Conservation (phyloP, 2,329 filamentous ascomycete genomes). For the Pseudodiploospora longispora region DNA sequence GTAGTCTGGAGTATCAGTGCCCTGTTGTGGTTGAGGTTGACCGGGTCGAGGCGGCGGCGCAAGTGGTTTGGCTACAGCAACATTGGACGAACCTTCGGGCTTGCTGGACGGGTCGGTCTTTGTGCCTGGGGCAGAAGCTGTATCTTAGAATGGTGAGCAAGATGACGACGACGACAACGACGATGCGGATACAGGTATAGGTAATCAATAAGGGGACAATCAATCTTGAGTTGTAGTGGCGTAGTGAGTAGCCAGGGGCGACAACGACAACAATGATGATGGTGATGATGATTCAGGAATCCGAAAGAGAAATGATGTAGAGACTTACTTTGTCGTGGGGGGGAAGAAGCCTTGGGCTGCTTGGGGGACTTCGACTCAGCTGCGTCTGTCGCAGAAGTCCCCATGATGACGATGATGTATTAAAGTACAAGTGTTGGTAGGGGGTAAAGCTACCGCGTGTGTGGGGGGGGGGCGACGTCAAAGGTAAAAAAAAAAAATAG, state of each 20-base stretch:
- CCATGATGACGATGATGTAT: slow-evolving; percentile 44
- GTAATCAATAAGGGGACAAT: not conserved
- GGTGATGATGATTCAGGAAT: slow-evolving; percentile 12
- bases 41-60: slow-evolving; percentile 62
- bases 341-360: slow-evolving; percentile 31
- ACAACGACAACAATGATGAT: slow-evolving; percentile 10
- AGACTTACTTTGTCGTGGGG: slow-evolving; percentile 36
- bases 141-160: slow-evolving; percentile 3
- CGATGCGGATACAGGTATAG: not conserved
- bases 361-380: slow-evolving; percentile 43
- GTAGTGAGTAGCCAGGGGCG: slow-evolving; percentile 2
- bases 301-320: slow-evolving; percentile 11
- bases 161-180: slow-evolving; percentile 4
- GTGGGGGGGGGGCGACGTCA: slow-evolving; percentile 21
- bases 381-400: slow-evolving; percentile 33
- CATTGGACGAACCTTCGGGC: slow-evolving; percentile 43
- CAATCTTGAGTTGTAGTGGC: slow-evolving; percentile 1
- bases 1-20: slow-evolving; percentile 57
- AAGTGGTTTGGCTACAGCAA: slow-evolving; percentile 56
- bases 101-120: slow-evolving; percentile 41
- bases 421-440: slow-evolving; percentile 23
- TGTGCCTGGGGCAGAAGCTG: slow-evolving; percentile 36
- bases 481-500: slow-evolving; percentile 13
- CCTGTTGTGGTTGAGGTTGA: slow-evolving; percentile 31
- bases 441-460: slow-evolving; percentile 19